Evolutionary conservation across 345 rosid species (phyloP), one percentile per base, ranked within the genome.

Genomic region (Salix udensis): DNA sequence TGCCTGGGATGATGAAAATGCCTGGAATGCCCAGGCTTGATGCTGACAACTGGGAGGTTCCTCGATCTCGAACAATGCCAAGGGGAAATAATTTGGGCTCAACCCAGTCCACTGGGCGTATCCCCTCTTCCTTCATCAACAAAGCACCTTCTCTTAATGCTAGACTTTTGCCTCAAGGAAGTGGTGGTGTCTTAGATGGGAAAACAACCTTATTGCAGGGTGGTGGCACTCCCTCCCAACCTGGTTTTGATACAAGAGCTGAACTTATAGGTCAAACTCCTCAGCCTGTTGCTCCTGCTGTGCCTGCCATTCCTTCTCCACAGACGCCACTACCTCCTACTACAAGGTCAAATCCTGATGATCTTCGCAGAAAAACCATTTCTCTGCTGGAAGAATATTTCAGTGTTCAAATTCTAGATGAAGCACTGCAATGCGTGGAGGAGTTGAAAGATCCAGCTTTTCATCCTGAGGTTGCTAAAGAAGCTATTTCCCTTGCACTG

Each of bases 1-100:
- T 91, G 97, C 98, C 96, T 1, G 96, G 98, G 73, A 70, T 87
- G 9, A 88, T 96, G 80, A 91, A 88, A 85, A 94, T 94, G 96
- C 97, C 95, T 44, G 97, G 95, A 67, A 88, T 87, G 92, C 97
- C 93, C 14, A 91, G 90, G 55, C 72, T 80, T 61, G 97, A 92
- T 70, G 75, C 75, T 82, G 97, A 89, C 78, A 86, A 87, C 74
- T 94, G 97, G 98, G 97, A 89, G 80, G 81, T 85, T 62, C 89
- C 90, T 0, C 81, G 92, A 75, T 70, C 84, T 31, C 85, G 91
- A 30, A 79, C 96, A 34, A 85, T 84, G 86, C 88, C 89, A 13
- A 88, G 97, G 81, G 94, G 97, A 10, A 91, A 91, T 78, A 90
- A 88, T 48, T 76, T 83, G 34, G 88, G 62, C 62, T 12, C 83